These are phyloP conservation scores for Microbotryum intermedium DNA, from an alignment of 1,284 basidiomycete genomes.

Conservation along the genomic window DNA sequence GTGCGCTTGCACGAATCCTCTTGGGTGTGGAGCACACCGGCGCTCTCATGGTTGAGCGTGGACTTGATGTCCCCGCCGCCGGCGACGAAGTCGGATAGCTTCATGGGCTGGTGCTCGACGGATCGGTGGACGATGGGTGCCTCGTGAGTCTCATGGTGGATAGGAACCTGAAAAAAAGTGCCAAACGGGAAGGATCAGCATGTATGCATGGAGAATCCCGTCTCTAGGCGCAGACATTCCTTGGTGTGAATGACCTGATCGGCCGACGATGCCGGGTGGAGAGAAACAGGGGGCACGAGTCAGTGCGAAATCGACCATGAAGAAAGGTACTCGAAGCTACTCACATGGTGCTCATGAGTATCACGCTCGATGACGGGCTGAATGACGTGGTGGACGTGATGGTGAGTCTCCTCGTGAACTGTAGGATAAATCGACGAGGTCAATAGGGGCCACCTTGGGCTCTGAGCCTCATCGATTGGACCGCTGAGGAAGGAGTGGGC, in stretches of 20 bases:
- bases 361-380: conserved; percentile 39
- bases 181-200: neutral
- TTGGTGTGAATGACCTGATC: neutral
- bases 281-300: conserved; percentile 29
- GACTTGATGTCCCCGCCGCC: conserved; percentile 27
- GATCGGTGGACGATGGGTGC: conserved; percentile 23
- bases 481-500: too few relatives aligned
- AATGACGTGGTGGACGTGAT: conserved; percentile 39
- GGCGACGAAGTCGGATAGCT: conserved; percentile 8
- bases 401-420: neutral
- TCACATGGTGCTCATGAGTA: conserved; percentile 32
- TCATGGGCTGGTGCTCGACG: conserved; percentile 25
- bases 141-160: conserved; percentile 22
- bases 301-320: conserved; percentile 33
- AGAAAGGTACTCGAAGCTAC: conserved; percentile 33
- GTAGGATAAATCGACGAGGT: too few relatives aligned
- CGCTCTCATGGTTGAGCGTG: conserved; percentile 18
- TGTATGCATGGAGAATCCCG: too few relatives aligned
- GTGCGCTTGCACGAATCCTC: conserved; percentile 14
- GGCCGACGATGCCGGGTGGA: neutral
- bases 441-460: too few relatives aligned
- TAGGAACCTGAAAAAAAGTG: conserved; percentile 1
- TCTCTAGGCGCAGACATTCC: too few relatives aligned
- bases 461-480: too few relatives aligned
- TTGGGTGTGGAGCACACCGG: conserved; percentile 8